A percentile compares a stretch with the other conserved stretches of the same genome.
phyloP scores from a whole-genome alignment of 2,329 filamentous ascomycete species.

The Aspergillus tubingensis region DNA sequence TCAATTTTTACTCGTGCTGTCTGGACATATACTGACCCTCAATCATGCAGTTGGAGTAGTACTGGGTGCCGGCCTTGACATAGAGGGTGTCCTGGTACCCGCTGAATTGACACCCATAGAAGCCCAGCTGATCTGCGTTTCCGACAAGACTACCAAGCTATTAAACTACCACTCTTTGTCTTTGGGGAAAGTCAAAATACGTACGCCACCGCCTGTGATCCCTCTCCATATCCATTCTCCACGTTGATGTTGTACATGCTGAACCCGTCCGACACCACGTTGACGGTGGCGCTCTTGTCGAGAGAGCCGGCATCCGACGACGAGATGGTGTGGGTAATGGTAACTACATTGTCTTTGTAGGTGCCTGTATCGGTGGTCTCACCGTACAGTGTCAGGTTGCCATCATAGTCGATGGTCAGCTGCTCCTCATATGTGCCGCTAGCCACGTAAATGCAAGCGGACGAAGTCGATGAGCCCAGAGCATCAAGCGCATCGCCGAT shows the following conservation, averaged over 20 bases:
- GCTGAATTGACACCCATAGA: conserved; percentile 38
- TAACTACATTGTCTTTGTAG: conserved; percentile 36
- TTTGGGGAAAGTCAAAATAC: too few species aligned
- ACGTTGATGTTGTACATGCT: conserved; percentile 41
- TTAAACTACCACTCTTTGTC: too few species aligned
- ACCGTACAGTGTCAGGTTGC: conserved; percentile 35
- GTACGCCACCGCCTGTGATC: conserved; percentile 39
- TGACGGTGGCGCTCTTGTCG: conserved; percentile 35
- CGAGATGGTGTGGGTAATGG: conserved; percentile 35
- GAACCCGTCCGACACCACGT: conserved; percentile 31
- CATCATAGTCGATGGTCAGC: conserved; percentile 31
- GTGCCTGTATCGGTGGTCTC: conserved; percentile 30
- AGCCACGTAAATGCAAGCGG: conserved; percentile 37
- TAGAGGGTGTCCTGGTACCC: conserved; percentile 42
- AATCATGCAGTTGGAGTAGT: conserved; percentile 36
- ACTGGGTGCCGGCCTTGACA: conserved; percentile 36
- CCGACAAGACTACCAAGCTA: conserved; percentile 22
- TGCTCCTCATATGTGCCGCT: conserved; percentile 37
- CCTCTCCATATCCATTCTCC: conserved; percentile 37
- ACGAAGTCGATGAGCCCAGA: conserved; percentile 23
- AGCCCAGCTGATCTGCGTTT: conserved; percentile 34
- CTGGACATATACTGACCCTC: conserved; percentile 23
- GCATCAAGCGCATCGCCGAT: conserved; percentile 31
- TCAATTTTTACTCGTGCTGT: neutral
- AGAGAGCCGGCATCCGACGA: conserved; percentile 33